These are phyloP conservation scores for Yamadazyma buinensis DNA, from an alignment of 1,139 yeast genomes.

Conservation along the genomic window DNA sequence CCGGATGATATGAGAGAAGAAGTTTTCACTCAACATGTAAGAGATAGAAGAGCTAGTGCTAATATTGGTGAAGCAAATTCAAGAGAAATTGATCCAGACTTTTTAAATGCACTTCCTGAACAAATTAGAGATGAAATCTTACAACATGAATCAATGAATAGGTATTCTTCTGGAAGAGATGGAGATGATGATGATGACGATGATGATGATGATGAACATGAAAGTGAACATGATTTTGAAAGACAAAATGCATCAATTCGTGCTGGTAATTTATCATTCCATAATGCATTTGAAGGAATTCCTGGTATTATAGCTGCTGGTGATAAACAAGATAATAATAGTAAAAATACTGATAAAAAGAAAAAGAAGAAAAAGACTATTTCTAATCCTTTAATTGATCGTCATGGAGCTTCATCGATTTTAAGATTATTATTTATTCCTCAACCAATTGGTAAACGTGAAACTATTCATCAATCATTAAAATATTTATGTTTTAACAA, in stretches of 20 bases:
- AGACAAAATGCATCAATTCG: constrained; percentile 5
- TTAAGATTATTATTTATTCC: constrained; percentile 73
- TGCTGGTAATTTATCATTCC: constrained; percentile 7
- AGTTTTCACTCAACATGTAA: constrained; percentile 80
- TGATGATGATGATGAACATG: constrained; percentile 18
- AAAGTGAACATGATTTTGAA: constrained; percentile 12
- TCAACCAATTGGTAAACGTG: constrained; percentile 63
- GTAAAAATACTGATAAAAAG: constrained; percentile 1
- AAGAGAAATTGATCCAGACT: constrained; percentile 77
- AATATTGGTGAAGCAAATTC: constrained; percentile 37
- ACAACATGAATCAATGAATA: constrained; percentile 59
- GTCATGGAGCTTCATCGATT: constrained; percentile 71
- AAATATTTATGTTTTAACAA: constrained; percentile 70
- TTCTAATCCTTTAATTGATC: constrained; percentile 70
- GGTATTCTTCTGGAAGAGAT: constrained; percentile 29
- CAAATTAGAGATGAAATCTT: constrained; percentile 69
- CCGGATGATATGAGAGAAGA: constrained; percentile 95
- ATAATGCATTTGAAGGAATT: constrained; percentile 9
- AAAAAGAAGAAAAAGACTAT: constrained; percentile 30
- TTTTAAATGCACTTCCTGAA: constrained; percentile 77
- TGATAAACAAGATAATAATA: not conserved
- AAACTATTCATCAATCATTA: constrained; percentile 62
- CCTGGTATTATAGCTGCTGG: constrained; percentile 5
- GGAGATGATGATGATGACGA: constrained; percentile 20
- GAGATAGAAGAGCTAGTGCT: constrained; percentile 62